These are phyloP conservation scores for Fusarium buharicum DNA, from an alignment of 2,329 filamentous ascomycete species.

Conservation along the genomic window DNA sequence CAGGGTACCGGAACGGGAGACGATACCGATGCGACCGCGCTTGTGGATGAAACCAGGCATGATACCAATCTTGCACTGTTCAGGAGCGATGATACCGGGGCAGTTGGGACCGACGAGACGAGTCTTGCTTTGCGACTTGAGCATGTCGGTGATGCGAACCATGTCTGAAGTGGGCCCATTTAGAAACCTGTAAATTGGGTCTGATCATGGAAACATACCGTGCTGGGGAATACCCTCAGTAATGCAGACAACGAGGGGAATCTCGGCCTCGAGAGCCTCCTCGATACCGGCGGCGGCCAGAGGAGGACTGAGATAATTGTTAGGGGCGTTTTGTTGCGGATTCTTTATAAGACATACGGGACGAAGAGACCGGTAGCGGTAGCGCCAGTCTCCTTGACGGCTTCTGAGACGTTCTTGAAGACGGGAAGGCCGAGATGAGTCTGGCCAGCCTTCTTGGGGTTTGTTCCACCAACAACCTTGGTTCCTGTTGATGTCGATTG, in stretches of 20 bases:
- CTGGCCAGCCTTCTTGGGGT: constrained; percentile 96
- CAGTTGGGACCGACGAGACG: constrained; percentile 97
- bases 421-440: constrained; percentile 92
- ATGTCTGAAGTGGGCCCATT: constrained; percentile 72
- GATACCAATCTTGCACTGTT: constrained; percentile 99
- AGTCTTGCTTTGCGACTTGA: constrained; percentile 98
- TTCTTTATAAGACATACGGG: constrained; percentile 68
- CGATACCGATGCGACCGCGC: constrained; percentile 97
- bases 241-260: constrained; percentile 95
- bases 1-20: constrained; percentile 96
- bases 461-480: constrained; percentile 96
- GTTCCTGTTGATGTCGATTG: constrained; percentile 70
- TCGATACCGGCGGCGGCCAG: constrained; percentile 95
- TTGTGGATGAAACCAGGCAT: constrained; percentile 99
- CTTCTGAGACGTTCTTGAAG: constrained; percentile 89
- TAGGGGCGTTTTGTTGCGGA: constrained; percentile 16
- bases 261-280: constrained; percentile 92
- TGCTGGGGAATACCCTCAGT: constrained; percentile 98
- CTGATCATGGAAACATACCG: constrained; percentile 65
- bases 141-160: constrained; percentile 97
- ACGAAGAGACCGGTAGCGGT: constrained; percentile 96
- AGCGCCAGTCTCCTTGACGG: constrained; percentile 88
- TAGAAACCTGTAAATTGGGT: constrained; percentile 22
- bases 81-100: constrained; percentile 92
- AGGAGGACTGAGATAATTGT: constrained; percentile 72